Evolutionary conservation across 306 rosid genomes (phyloP).

Genomic region (Acacia confusa): DNA sequence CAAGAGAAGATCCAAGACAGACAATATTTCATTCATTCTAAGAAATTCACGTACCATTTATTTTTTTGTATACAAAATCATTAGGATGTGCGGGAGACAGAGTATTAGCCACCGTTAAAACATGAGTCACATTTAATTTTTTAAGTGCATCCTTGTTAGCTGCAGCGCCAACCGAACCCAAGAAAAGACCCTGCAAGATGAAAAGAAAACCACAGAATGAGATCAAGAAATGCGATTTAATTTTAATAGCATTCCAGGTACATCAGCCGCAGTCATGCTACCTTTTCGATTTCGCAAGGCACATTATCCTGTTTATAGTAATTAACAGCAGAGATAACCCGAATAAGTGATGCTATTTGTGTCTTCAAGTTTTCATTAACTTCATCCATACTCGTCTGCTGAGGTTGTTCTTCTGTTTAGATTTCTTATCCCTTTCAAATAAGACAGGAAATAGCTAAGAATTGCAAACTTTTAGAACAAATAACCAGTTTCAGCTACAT

Average conservation of each 20-base stretch:
- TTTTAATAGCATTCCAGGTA: not conserved
- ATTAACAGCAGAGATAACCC: slow-evolving; percentile 31
- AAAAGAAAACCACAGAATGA: slow-evolving; percentile 15
- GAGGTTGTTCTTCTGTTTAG: slow-evolving; percentile 24
- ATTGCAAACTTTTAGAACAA: not conserved
- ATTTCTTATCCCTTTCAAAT: not conserved
- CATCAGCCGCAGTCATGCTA: slow-evolving; percentile 12
- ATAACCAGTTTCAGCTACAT: not conserved
- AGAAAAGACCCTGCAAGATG: slow-evolving; percentile 64
- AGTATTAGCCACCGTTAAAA: slow-evolving; percentile 67
- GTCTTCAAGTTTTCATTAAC: slow-evolving; percentile 44
- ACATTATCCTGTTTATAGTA: slow-evolving; percentile 41
- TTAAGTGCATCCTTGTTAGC: slow-evolving; percentile 55
- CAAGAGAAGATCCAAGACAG: slow-evolving; percentile 1
- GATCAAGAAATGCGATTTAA: not conserved
- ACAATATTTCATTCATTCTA: slow-evolving; percentile 5
- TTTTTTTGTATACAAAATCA: slow-evolving; percentile 61
- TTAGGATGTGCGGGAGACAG: slow-evolving; percentile 51
- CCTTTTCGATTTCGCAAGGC: slow-evolving; percentile 80
- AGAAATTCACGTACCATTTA: slow-evolving; percentile 49
- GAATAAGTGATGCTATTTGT: slow-evolving; percentile 34
- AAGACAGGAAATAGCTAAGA: slow-evolving; percentile 15
- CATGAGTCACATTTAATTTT: slow-evolving; percentile 59
- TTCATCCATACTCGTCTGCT: slow-evolving; percentile 26
- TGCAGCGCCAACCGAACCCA: slow-evolving; percentile 81